Base-by-base conservation (phyloP, 768 basidiomycete species). In the Tubosaeta sp. region DNA sequence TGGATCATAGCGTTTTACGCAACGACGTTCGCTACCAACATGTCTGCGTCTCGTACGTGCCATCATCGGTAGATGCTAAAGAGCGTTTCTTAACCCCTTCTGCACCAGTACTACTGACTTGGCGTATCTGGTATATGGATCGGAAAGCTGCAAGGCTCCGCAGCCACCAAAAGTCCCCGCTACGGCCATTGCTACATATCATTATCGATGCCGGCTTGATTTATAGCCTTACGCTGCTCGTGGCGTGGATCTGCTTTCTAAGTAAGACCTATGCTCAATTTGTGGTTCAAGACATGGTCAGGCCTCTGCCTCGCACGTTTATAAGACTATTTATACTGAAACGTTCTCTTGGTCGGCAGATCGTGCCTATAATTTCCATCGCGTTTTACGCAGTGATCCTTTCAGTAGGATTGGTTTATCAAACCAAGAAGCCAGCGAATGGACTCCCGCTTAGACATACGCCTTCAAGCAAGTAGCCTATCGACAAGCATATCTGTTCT, bases 1-100 rank as follows among this genome's bases (percentile, higher is more conserved):
- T 74, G 71, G 71, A 67, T 73, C 43, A 69, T 54, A 3, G 51
- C 67, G 5, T 70, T 70, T 42, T 72, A 68, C 52, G 58, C 57
- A 0, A 58, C 58, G n/a, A 68, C 70, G 3, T 59, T 71, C 6
- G 43, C 55, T 0, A 69, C 68, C n/a, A 73, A 72, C 53, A 51
- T 72, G 1, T 44, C 56, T 16, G 61, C 64, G 16, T 69, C 72
- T 5, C 31, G 67, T 67, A 48, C 41, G 60, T 35, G 2, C 25
- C 32, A 37, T 14, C 1, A 1, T 41, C 7, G n/a, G 9, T 16
- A 14, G 1, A 14, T 12, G 8, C 19, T 32, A 14, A 41, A 29
- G n/a, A 8, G 22, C 6, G 11, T 5, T 41, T 46, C 41, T 51
- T 26, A 41, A 25, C 22, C 22, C 5, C 13, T 34, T 26, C 19